These are phyloP conservation scores for Saccharum officinarum DNA, from an alignment of 176 grass and related monocot genomes.

Conservation along the genomic window DNA sequence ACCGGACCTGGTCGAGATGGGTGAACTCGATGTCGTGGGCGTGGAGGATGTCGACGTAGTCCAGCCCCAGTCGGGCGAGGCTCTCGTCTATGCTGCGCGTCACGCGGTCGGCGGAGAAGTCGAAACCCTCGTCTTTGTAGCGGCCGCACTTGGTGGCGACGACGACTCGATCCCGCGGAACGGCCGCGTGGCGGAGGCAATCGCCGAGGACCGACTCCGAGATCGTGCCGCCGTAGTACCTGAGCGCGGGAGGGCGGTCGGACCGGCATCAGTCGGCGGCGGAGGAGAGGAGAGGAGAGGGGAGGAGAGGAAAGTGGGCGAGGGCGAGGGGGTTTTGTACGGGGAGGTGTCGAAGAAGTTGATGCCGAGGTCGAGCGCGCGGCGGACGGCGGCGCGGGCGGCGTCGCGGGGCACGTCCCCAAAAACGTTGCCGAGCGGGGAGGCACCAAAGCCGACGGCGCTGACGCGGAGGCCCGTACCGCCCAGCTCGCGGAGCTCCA, in stretches of 20 bases:
- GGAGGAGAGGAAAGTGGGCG: neutral
- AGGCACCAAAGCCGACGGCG: slow-evolving; percentile 80
- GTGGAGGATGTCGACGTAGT: slow-evolving; percentile 87
- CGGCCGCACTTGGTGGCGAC: slow-evolving; percentile 90
- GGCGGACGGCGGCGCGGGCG: slow-evolving; percentile 72
- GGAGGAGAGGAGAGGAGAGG: neutral
- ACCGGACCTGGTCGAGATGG: slow-evolving; percentile 62
- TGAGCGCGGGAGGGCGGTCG: neutral
- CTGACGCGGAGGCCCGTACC: slow-evolving; percentile 70
- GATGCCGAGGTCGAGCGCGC: slow-evolving; percentile 75
- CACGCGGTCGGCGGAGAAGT: slow-evolving; percentile 78
- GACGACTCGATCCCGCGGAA: slow-evolving; percentile 55
- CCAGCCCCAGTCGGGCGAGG: slow-evolving; percentile 65
- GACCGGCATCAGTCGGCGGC: neutral
- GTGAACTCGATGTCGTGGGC: slow-evolving; percentile 95
- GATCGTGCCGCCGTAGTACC: slow-evolving; percentile 79
- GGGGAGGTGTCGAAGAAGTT: slow-evolving; percentile 98
- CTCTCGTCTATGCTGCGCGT: slow-evolving; percentile 75
- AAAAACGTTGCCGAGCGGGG: slow-evolving; percentile 82
- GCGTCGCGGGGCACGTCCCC: slow-evolving; percentile 51
- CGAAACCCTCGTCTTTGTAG: slow-evolving; percentile 74
- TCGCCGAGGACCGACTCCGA: slow-evolving; percentile 86
- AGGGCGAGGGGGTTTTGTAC: slow-evolving; percentile 22
- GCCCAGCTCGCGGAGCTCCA: slow-evolving; percentile 78
- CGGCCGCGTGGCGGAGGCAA: slow-evolving; percentile 64